These are phyloP conservation scores for Metschnikowia noctiluminum DNA, from an alignment of 805 yeast genomes.

Conservation along the genomic window DNA sequence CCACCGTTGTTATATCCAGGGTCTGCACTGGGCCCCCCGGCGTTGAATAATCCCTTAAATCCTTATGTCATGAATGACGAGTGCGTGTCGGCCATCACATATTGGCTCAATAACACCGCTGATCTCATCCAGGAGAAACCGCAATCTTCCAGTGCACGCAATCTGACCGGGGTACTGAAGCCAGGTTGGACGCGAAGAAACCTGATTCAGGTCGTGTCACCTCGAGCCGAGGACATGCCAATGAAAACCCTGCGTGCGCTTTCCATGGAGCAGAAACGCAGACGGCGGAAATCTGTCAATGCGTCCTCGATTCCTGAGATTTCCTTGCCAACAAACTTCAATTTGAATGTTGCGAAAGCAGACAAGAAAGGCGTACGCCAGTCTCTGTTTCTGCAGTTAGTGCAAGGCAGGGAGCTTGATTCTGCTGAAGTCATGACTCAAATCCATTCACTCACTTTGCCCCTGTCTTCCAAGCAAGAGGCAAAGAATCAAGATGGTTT, in stretches of 20 bases:
- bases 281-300: conserved; percentile 14
- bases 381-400: conserved; percentile 2
- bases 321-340: background rate
- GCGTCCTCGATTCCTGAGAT: conserved; percentile 6
- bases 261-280: conserved; percentile 10
- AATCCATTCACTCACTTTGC: background rate
- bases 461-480: conserved; percentile 1
- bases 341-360: background rate
- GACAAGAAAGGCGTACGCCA: conserved; percentile 1
- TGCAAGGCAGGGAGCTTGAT: background rate
- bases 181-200: conserved; percentile 17
- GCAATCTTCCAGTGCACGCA: conserved; percentile 16
- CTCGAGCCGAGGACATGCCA: conserved; percentile 4
- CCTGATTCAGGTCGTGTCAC: conserved; percentile 12
- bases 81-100: conserved; percentile 37
- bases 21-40: background rate
- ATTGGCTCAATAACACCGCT: conserved; percentile 27
- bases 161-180: conserved; percentile 32
- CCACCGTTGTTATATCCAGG: background rate
- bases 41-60: conserved; percentile 11
- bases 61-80: conserved; percentile 35
- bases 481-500: background rate
- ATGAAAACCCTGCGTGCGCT: conserved; percentile 2
- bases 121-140: conserved; percentile 17
- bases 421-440: background rate